Evolutionary conservation across 495 filamentous ascomycete genomes (phyloP).

Genomic region (Aspergillus saccharolyticus): DNA sequence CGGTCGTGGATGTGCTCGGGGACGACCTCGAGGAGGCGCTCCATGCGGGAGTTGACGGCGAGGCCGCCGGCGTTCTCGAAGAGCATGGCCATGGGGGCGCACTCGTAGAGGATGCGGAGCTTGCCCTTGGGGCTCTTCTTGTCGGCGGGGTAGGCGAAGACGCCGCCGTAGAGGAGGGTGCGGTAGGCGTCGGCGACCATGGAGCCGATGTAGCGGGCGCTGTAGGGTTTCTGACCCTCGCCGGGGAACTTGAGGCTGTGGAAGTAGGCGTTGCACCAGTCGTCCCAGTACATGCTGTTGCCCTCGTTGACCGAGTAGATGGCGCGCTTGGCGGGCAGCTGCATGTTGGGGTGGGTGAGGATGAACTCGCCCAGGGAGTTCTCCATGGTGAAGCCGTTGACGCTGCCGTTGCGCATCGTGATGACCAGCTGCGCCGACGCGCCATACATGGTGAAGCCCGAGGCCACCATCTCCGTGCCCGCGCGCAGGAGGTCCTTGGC

Average conservation of each 20-base stretch:
- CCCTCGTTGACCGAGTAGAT: constrained; percentile 99
- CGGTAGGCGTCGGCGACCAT: constrained; percentile 99
- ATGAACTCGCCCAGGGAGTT: constrained; percentile 97
- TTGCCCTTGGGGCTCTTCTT: constrained; percentile 99
- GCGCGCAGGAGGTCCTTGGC: constrained; percentile 83
- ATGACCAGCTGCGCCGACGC: constrained; percentile 93
- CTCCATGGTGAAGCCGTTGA: constrained; percentile 97
- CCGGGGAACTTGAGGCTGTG: constrained; percentile 74
- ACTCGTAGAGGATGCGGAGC: constrained; percentile 95
- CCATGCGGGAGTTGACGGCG: constrained; percentile 83
- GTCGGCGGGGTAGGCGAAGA: constrained; percentile 96
- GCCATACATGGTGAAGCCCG: constrained; percentile 99
- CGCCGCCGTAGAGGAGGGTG: constrained; percentile 88
- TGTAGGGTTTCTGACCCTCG: constrained; percentile 82
- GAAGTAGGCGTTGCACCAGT: constrained; percentile 82
- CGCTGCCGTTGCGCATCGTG: constrained; percentile 87
- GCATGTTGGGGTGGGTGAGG: constrained; percentile 93
- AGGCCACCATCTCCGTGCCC: constrained; percentile 85
- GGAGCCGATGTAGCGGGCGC: constrained; percentile 86
- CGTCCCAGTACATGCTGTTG: constrained; percentile 94
- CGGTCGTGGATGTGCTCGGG: constrained; percentile 94
- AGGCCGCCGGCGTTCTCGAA: constrained; percentile 98
- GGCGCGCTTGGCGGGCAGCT: constrained; percentile 66
- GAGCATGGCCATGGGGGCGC: constrained; percentile 97
- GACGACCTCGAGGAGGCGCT: constrained; percentile 81